Percentiles rank a stretch among this genome's conserved stretches.
phyloP scores from a whole-genome alignment of 2,329 filamentous ascomycete species.

The Metarhizium guizhouense region DNA sequence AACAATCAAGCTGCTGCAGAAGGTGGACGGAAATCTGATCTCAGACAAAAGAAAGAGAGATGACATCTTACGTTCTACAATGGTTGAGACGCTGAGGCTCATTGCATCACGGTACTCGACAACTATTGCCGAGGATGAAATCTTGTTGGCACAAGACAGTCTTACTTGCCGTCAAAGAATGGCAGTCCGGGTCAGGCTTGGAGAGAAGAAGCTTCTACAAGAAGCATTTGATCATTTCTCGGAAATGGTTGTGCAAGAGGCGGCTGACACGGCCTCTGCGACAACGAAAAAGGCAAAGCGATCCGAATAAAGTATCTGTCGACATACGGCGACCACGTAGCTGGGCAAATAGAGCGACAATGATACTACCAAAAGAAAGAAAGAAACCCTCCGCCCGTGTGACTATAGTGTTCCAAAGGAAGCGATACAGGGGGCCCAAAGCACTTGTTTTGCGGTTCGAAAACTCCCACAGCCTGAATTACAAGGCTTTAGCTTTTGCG shows the following conservation, averaged over 20 bases:
- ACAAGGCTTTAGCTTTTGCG: not conserved
- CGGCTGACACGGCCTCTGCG: constrained; percentile 12
- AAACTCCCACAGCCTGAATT: not conserved
- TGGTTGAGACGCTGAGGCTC: constrained; percentile 28
- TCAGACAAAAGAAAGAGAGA: constrained; percentile 42
- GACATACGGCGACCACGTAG: not conserved
- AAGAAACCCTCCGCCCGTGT: not conserved
- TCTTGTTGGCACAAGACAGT: constrained; percentile 21
- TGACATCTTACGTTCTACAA: constrained; percentile 31
- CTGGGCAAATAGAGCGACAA: not conserved
- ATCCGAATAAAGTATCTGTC: constrained; percentile 9
- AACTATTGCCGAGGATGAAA: constrained; percentile 29
- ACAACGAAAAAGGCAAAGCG: constrained; percentile 22
- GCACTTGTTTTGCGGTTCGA: not conserved
- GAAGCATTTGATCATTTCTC: constrained; percentile 35
- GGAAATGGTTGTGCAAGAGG: constrained; percentile 13
- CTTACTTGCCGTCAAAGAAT: constrained; percentile 37
- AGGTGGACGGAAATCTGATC: constrained; percentile 30
- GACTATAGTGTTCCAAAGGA: not conserved
- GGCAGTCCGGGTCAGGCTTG: constrained; percentile 59
- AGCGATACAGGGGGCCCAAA: not conserved
- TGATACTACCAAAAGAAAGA: not conserved
- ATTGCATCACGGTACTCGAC: constrained; percentile 34
- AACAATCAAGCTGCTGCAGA: constrained; percentile 40
- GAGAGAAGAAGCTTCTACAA: constrained; percentile 60